Percentiles rank a stretch among this genome's conserved stretches.
Evolutionary conservation across 179 eudicot genomes (phyloP).

Genomic region (Heliamphora pulchella): DNA sequence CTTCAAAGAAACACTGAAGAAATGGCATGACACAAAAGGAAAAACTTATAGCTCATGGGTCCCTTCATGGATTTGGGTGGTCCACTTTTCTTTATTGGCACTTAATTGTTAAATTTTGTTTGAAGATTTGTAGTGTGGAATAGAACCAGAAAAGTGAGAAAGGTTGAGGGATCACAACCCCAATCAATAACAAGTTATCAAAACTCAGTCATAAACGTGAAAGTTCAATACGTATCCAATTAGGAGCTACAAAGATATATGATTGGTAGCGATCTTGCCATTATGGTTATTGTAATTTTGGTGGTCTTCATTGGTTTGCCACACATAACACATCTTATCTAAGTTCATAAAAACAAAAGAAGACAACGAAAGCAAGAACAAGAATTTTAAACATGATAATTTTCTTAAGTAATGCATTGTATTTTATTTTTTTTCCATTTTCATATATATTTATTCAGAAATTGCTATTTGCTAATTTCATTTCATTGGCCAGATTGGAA

Average conservation of each 20-base stretch:
- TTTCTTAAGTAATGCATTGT: not conserved
- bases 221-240: no score
- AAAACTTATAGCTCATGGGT: not conserved
- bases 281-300: not conserved
- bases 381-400: not conserved
- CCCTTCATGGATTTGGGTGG: no score
- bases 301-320: not conserved
- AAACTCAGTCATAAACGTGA: no score
- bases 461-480: slow-evolving; percentile 6
- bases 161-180: no score
- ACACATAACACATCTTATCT: not conserved
- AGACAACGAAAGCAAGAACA: not conserved
- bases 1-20: not conserved
- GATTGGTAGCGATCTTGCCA: no score
- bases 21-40: not conserved
- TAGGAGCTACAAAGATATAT: no score
- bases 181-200: no score
- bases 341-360: not conserved
- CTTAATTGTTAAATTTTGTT: no score
- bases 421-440: not conserved
- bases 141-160: no score
- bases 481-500: slow-evolving; percentile 48
- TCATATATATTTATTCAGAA: not conserved
- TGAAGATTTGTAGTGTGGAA: no score
- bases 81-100: no score